phyloP scores from a whole-genome alignment of 2,329 filamentous ascomycete genomes.

The Talaromyces sp. region DNA sequence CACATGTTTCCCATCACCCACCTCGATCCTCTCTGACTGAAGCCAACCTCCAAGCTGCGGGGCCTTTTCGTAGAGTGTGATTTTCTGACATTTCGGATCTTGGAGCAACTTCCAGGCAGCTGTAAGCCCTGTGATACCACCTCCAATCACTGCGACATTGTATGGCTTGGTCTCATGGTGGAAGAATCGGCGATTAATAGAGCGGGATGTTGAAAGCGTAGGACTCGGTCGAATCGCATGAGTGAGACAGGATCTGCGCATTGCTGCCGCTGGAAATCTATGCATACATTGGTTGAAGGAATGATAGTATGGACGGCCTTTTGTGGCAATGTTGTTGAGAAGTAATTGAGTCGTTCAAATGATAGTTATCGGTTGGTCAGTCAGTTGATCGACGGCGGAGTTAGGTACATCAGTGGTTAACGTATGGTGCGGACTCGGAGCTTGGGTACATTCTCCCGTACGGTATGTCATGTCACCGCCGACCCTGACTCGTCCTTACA shows the following conservation, averaged over 20 bases:
- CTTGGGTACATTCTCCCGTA: background rate
- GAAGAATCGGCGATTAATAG: conserved; percentile 17
- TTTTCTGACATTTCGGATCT: conserved; percentile 60
- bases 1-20: conserved; percentile 56
- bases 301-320: background rate
- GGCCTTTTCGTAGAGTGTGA: conserved; percentile 76
- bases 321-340: background rate
- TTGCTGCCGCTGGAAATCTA: conserved; percentile 11
- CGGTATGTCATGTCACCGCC: background rate
- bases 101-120: conserved; percentile 71
- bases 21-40: conserved; percentile 56
- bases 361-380: background rate
- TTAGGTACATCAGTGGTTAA: background rate
- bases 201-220: background rate
- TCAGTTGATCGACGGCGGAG: background rate
- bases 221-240: conserved; percentile 19
- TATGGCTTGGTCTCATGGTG: conserved; percentile 24
- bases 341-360: background rate
- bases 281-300: background rate
- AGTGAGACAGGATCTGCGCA: conserved; percentile 20
- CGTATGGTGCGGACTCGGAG: background rate
- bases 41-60: conserved; percentile 78
- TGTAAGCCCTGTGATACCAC: conserved; percentile 75
- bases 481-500: too few species aligned
- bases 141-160: conserved; percentile 66